Evolutionary conservation across 805 yeast species (phyloP), one percentile per base, ranked within the genome.

Genomic region (Lipomyces sp.): DNA sequence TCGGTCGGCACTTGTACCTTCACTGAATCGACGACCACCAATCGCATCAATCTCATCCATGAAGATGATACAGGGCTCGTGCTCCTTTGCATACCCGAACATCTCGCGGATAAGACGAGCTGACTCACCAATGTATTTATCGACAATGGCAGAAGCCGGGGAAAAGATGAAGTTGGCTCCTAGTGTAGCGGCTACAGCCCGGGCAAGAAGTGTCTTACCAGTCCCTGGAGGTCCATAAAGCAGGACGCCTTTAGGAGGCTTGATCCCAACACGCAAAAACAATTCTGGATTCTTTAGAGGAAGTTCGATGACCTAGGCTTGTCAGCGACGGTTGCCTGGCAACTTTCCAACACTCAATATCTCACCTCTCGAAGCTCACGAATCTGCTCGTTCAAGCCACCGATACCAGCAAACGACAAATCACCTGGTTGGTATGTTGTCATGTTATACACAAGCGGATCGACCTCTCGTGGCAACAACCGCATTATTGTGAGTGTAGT

Each of bases 41-140:
- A 94, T 94, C 66, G 99, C 99, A 82, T 95, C 99, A 70, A 94
- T 88, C 83, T 94, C 99, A 81, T 94, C 99, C 97, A 94, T 93
- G 77, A 94, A 94, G 64, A 94, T 95, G 76, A 95, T 93, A 80
- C 98, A 94, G 18, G 98, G 98, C 77, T 90, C 98, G 78, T 94
- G 98, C 76, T 94, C 99, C 77, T 87, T 92, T 53, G 98, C 99
- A 80, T 94, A 95, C 61, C 96, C 89, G 80, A 94, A 94, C 98
- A 94, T 95, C 78, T 94, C 99, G 81, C 99, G 87, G 72, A 94
- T 92, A 77, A 94, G 85, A 75, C 99, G 86, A 0, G 99, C 98
- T 29, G 97, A 90, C 79, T 94, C 99, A 76, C 99, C 99, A 76
- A 94, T 94, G 80, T 95, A 94, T 79, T 94, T 94, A 80, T 94